Conservation (phyloP, 1,139 yeast species). For the Geotrichum histeridarum region DNA sequence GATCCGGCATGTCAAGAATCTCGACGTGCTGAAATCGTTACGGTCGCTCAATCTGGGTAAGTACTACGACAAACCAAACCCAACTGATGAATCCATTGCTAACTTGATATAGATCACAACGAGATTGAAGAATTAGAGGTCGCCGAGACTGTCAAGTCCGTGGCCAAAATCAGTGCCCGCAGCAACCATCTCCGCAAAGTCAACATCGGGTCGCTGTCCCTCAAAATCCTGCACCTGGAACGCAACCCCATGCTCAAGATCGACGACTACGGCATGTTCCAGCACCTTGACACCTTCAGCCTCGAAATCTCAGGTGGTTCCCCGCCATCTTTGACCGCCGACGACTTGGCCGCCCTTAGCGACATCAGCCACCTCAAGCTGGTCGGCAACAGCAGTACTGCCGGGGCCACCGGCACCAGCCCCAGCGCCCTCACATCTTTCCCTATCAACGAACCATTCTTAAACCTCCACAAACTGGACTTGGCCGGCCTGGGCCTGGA, state of each 20-base stretch:
- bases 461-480: slow-evolving; percentile 35
- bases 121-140: background rate
- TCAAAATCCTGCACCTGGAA: slow-evolving; percentile 2
- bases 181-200: background rate
- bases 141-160: background rate
- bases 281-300: background rate
- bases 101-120: background rate
- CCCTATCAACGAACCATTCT: slow-evolving; percentile 30
- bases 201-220: background rate
- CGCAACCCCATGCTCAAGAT: slow-evolving; percentile 1
- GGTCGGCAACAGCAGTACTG: background rate
- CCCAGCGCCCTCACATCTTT: background rate
- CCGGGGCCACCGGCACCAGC: too few species aligned
- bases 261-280: background rate
- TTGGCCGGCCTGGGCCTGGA: slow-evolving; percentile 30
- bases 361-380: slow-evolving; percentile 1
- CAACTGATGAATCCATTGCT: background rate
- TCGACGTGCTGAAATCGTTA: slow-evolving; percentile 6
- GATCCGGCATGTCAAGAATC: slow-evolving; percentile 27
- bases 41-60: slow-evolving; percentile 17
- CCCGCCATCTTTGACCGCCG: background rate
- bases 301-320: background rate
- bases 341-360: background rate
- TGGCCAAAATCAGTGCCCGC: slow-evolving; percentile 3
- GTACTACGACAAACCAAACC: slow-evolving; percentile 4